Evolutionary conservation across 2,329 filamentous ascomycete genomes (phyloP), one percentile per base, ranked within the genome.

Genomic region (Pyrenophora teres): DNA sequence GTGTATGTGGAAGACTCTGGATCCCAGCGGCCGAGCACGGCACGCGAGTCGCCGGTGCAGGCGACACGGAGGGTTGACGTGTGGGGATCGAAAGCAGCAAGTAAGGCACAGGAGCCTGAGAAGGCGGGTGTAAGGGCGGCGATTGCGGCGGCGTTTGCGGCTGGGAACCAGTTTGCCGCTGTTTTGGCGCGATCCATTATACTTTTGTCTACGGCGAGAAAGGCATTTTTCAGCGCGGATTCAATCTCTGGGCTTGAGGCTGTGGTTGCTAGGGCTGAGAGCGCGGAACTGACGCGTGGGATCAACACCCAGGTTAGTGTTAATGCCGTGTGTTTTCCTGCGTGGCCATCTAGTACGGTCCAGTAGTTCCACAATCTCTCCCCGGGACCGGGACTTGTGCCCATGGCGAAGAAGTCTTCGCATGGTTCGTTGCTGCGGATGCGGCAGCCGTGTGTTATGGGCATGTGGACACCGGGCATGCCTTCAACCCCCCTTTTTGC

Each of bases 31-130:
- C 86, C 87, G 0, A 88, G 76, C 0, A 89, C 84, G 9, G 86
- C 86, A 31, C 86, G 80, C 0, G 84, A 88, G 71, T 90, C 87
- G 0, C 87, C 87, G 0, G 83, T 82, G 55, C 84, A 86, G 0
- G 87, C 87, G 2, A 87, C 84, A 19, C 83, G 81, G 0, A 90
- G 71, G 0, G 75, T 81, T 4, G 76, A 76, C 1, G 76, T 75
- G 0, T 60, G 51, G 0, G 83, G 78, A 54, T 90, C 85, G 63
- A 83, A 88, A 1, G 87, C 71, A 0, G 85, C 78, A 1, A 89
- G 74, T 1, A 88, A 74, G 9, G 86, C 86, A 57, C 85, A 88
- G 3, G 84, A 87, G 4, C 86, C 86, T 1, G 79, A 72, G 44
- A 77, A 75, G 1, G 74, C 77, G 27, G 74, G 69, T 0, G 65